Evolutionary conservation across 169 alveolate species (phyloP), one percentile per base, ranked within the genome.

Genomic region (Cryptosporidium ryanae): DNA sequence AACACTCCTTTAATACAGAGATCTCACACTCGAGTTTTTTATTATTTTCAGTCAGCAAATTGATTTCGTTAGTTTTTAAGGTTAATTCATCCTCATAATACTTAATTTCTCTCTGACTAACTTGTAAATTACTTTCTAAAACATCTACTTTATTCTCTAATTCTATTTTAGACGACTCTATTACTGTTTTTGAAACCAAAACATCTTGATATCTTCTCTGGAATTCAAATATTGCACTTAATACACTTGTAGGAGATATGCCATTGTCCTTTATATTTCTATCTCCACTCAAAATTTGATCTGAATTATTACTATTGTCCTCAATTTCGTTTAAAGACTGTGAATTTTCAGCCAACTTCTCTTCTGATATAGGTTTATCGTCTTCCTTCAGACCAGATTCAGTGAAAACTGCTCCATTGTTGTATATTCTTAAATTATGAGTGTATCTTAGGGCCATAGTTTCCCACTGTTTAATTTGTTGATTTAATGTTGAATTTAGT

Each of bases 201-300:
- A 76, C 52, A 43, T 76, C 87, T 48, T 76, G 87, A 65, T 76
- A 76, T 1, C 87, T 64, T 17, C 87, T 76, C 46, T 76, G 87
- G 25, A 76, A 76, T 43, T 76, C 87, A 76, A 76, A 76, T 12
- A 76, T 76, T 59, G 87, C 87, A 61, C 87, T 76, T 18, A 76
- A 27, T 13, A 76, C 87, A 57, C 65, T 76, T 1, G 87, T 76
- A 57, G 87, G 87, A 13, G 87, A 76, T 21, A 76, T 76, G 3
- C 2, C 27, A 0, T 61, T 54, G 52, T 46, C 43, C 13, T 44
- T 34, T 17, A 27, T 46, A 4, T 18, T 7, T 10, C 29, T 17
- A 34, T 17, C 57, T 8, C 5, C 43, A 6, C 21, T 61, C n/a
- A 18, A 31, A 23, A 31, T 61, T n/a, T 61, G n/a, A 7, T 23